A percentile compares a stretch with the other conserved stretches of the same genome.
Conservation (phyloP, 805 yeast species). For the Candida berthetii region DNA sequence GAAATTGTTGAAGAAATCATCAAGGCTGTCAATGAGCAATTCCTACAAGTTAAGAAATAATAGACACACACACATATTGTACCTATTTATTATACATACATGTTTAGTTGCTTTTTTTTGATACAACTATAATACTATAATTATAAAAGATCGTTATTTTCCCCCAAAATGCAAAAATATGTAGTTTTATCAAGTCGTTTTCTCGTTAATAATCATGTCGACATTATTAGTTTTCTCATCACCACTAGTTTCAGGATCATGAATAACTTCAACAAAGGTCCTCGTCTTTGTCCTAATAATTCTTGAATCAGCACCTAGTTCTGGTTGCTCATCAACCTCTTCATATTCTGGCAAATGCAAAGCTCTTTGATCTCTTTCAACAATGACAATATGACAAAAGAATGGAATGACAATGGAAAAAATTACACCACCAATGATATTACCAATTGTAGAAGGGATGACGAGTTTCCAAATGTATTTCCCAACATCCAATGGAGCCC, state of each 20-base stretch:
- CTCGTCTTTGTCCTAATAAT: neutral
- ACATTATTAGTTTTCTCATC: neutral
- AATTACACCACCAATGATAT: neutral
- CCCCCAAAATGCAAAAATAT: too few relatives aligned
- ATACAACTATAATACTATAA: too few relatives aligned
- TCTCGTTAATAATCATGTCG: neutral
- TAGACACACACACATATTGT: neutral
- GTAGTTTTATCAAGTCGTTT: too few relatives aligned
- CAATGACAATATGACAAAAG: neutral
- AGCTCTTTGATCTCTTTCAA: neutral
- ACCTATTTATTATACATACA: neutral
- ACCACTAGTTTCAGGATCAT: neutral
- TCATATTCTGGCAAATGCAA: neutral
- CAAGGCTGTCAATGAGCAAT: constrained; percentile 32
- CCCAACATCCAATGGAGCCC: neutral
- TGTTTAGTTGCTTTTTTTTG: neutral
- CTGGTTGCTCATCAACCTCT: neutral
- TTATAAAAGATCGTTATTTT: too few relatives aligned
- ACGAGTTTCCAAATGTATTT: neutral
- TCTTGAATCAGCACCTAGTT: neutral
- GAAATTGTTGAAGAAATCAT: constrained; percentile 65
- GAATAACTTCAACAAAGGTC: too few relatives aligned
- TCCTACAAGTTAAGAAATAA: constrained; percentile 1
- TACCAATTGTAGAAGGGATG: neutral
- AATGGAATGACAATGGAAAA: neutral